These are phyloP conservation scores for Solanum ossicruentum DNA, from an alignment of 257 asterid genomes.

Conservation along the genomic window DNA sequence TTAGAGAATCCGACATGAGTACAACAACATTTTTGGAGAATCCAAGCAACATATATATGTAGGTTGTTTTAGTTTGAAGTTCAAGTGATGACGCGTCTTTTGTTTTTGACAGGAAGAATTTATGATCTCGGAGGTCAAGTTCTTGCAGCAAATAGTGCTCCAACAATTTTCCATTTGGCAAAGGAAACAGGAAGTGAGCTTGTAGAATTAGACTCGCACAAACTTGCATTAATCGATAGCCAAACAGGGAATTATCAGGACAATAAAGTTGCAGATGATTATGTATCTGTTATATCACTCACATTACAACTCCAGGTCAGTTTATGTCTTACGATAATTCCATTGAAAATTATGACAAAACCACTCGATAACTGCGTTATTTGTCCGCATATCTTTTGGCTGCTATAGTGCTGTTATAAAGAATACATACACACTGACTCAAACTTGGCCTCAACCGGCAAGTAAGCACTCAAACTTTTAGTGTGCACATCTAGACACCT, in stretches of 20 bases:
- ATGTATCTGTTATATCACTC: conserved; percentile 55
- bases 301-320: conserved; percentile 75
- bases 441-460: not conserved
- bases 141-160: conserved; percentile 81
- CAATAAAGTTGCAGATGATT: conserved; percentile 67
- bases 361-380: not conserved
- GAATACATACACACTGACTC: not conserved
- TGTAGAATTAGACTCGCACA: conserved; percentile 66
- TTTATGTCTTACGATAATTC: not conserved
- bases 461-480: not conserved
- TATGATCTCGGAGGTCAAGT: conserved; percentile 95
- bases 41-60: not conserved
- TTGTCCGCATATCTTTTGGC: not conserved
- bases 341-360: not conserved
- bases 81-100: not conserved
- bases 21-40: too few relatives aligned
- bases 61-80: not conserved
- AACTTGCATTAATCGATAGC: conserved; percentile 58
- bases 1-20: too few relatives aligned
- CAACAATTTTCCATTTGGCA: conserved; percentile 57
- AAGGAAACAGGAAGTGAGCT: conserved; percentile 56
- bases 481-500: not conserved
- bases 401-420: not conserved
- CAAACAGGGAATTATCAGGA: conserved; percentile 56
- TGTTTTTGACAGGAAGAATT: conserved; percentile 35